Conservation (phyloP, 805 yeast genomes). For the Cyberlindnera maclurae region DNA sequence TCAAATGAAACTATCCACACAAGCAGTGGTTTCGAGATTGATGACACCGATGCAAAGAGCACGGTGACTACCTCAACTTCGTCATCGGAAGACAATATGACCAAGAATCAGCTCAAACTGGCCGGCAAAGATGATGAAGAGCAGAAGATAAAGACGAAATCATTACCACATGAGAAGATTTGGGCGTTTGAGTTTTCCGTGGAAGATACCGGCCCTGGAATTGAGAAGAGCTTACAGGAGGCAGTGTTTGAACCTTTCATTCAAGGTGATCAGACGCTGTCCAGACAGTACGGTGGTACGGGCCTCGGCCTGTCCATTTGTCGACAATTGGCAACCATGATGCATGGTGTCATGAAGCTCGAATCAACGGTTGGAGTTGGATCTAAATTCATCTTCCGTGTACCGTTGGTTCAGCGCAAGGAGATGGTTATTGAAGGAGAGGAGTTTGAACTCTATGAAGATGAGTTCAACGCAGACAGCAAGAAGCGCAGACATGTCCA, state of each 20-base stretch:
- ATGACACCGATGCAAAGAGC: slow-evolving; percentile 11
- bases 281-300: slow-evolving; percentile 91
- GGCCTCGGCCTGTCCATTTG: slow-evolving; percentile 90
- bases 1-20: slow-evolving; percentile 8
- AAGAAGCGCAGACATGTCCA: slow-evolving; percentile 41
- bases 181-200: slow-evolving; percentile 60
- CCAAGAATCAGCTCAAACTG: slow-evolving; percentile 34
- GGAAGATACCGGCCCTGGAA: slow-evolving; percentile 91
- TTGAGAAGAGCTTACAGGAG: slow-evolving; percentile 71
- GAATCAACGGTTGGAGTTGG: slow-evolving; percentile 77
- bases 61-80: slow-evolving; percentile 23
- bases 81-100: slow-evolving; percentile 37
- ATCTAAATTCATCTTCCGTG: slow-evolving; percentile 72
- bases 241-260: slow-evolving; percentile 93
- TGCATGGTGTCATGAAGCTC: slow-evolving; percentile 79
- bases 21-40: slow-evolving; percentile 7
- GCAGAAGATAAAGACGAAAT: slow-evolving; percentile 16
- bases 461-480: slow-evolving; percentile 55
- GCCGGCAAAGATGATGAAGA: slow-evolving; percentile 20
- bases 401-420: slow-evolving; percentile 58
- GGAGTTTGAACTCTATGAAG: slow-evolving; percentile 45
- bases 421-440: slow-evolving; percentile 25
- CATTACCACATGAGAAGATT: slow-evolving; percentile 23
- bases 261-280: slow-evolving; percentile 92
- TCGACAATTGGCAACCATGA: slow-evolving; percentile 81